Evolutionary conservation across 1,139 yeast genomes (phyloP), one percentile per base, ranked within the genome.

Genomic region (Candida sp.): DNA sequence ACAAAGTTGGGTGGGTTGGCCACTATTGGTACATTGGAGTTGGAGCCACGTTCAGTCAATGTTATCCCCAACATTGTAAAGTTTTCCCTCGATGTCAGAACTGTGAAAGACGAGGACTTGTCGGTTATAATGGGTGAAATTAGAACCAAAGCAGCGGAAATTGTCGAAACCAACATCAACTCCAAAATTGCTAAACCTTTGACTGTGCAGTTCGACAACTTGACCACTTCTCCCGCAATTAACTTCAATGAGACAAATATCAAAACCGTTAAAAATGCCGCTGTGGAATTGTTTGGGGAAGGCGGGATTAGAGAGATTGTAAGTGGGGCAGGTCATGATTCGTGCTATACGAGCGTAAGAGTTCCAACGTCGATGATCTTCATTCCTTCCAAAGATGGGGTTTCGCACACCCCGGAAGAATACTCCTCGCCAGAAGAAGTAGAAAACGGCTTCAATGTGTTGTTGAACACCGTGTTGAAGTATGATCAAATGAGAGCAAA

Each of bases 281-380:
- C 90, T 0, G 56, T 63, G 26, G 81, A 75, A 39, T 62, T 82
- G 30, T 81, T 78, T 52, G 84, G 84, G 4, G 66, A 68, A 31
- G 72, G 69, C 2, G 63, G 75, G 23, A 68, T 73, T 31, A 67
- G 74, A 51, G 75, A 70, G 34, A 82, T 87, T 47, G 77, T 80
- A 44, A 82, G 88, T 58, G 92, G 92, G 34, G 90, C 91, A 3
- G 91, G 90, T 22, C 92, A 87, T 61, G 93, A 87, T 62, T 82
- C 88, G 3, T 85, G 90, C 58, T 76, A 81, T 33, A 82, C 88
- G 4, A 75, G 81, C 32, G 59, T 69, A 7, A 73, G 77, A 44
- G 78, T 83, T 35, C 92, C 93, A 27, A 86, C 92, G 0, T 81
- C 90, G 1, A 87, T 87, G 92, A 81, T 87, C 30, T 87, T 87